Evolutionary conservation across 176 grass and related monocot species (phyloP).

Genomic region (Lolium perenne): DNA sequence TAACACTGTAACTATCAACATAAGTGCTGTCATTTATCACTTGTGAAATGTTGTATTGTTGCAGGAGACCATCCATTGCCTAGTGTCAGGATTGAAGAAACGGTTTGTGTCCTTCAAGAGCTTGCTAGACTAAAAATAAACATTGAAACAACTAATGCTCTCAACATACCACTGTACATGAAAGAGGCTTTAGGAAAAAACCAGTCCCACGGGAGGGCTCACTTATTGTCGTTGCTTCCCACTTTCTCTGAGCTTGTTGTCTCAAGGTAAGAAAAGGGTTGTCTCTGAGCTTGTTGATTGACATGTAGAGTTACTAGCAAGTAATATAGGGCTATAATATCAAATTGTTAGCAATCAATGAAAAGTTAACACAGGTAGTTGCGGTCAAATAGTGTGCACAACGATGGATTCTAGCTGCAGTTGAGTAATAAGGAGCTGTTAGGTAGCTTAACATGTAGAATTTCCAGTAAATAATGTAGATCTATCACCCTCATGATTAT

Average conservation of each 20-base stretch:
- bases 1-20: slow-evolving; percentile 1
- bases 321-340: neutral
- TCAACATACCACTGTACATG: slow-evolving; percentile 67
- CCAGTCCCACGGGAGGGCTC: slow-evolving; percentile 55
- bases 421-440: neutral
- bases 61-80: slow-evolving; percentile 85
- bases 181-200: slow-evolving; percentile 64
- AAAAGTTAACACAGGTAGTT: slow-evolving; percentile 3
- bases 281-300: slow-evolving; percentile 71
- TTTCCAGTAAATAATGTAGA: neutral
- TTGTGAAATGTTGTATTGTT: slow-evolving; percentile 41
- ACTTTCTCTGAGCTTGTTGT: slow-evolving; percentile 89
- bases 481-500: neutral
- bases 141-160: slow-evolving; percentile 61
- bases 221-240: slow-evolving; percentile 91
- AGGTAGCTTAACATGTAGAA: slow-evolving; percentile 11
- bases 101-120: slow-evolving; percentile 85
- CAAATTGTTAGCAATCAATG: slow-evolving; percentile 11
- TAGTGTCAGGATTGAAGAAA: slow-evolving; percentile 82
- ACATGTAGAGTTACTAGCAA: slow-evolving; percentile 2
- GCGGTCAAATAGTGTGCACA: neutral
- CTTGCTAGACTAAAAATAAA: slow-evolving; percentile 86
- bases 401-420: neutral
- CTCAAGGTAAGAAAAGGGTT: slow-evolving; percentile 78
- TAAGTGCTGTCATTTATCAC: slow-evolving; percentile 29